These are phyloP conservation scores for Populus davidiana DNA, from an alignment of 345 rosid species.

Conservation along the genomic window DNA sequence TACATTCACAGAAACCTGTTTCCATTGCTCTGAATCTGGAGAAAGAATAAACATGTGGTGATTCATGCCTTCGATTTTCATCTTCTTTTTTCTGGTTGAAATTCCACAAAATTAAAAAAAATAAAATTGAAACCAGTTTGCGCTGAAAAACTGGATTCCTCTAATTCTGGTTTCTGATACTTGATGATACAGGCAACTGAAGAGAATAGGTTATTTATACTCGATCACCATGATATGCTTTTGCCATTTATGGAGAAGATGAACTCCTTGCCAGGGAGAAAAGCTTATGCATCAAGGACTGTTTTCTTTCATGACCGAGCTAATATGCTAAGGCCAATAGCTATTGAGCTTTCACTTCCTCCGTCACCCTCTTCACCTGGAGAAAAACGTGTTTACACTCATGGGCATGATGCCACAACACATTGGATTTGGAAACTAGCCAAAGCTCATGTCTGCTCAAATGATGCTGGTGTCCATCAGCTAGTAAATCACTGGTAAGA, in stretches of 20 bases:
- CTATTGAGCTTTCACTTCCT: constrained; percentile 84
- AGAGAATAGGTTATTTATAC: constrained; percentile 73
- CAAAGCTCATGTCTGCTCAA: constrained; percentile 87
- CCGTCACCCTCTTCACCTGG: constrained; percentile 44
- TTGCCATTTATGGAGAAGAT: constrained; percentile 72
- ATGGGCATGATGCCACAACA: constrained; percentile 78
- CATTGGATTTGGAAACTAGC: constrained; percentile 96
- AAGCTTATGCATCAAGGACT: constrained; percentile 80
- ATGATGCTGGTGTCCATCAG: constrained; percentile 91
- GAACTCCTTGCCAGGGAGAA: constrained; percentile 66
- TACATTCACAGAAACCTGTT: neutral
- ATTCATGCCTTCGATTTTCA: neutral
- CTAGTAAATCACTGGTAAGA: constrained; percentile 88
- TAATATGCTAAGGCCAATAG: constrained; percentile 60
- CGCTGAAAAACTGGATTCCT: neutral
- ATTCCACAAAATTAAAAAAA: neutral
- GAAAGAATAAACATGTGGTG: neutral
- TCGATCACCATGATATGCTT: constrained; percentile 86
- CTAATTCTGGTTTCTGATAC: constrained; percentile 7
- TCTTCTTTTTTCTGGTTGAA: neutral
- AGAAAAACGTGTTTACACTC: constrained; percentile 58
- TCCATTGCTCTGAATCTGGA: neutral
- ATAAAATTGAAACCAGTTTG: neutral
- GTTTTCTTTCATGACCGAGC: constrained; percentile 51
- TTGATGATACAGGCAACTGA: constrained; percentile 62